Evolutionary conservation across 1,284 basidiomycete species (phyloP), one percentile per base, ranked within the genome.

Genomic region (Phylloboletellus chloephorus): DNA sequence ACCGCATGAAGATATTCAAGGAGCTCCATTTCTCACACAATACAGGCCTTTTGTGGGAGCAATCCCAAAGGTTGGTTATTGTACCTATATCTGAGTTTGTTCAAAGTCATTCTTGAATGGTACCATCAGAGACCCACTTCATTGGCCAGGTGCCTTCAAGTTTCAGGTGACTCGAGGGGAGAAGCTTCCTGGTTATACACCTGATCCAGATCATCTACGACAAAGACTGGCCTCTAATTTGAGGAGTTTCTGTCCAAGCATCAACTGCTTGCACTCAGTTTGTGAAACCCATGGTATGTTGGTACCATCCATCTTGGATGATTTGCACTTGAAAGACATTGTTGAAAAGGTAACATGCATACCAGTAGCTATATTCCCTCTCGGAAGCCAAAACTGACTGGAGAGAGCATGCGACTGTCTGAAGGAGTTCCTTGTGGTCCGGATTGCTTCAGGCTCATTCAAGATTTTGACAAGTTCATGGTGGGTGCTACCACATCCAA

Each of bases 231-330:
- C 52, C 13, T 65, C 66, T 6, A 54, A 68, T 12, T 50, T 72
- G 0, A 52, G 51, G n/a, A 43, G 64, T n/a, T 78, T 79, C 48
- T 82, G 79, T 52, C 67, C 68, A 12, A 73, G 69, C 31, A 47
- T 68, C 6, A 77, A 71, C 33, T 82, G 79, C 39, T 30, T 73
- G 1, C 67, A 69, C 6, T 61, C 70, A 1, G 65, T 66, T 39
- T 82, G 79, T 48, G 51, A 60, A n/a, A 64, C 68, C 0, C 79
- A 82, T 51, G 51, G 76, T 75, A 43, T 19, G 36, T 26, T 16
- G 24, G 1, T 34, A 12, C 2, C 37, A 7, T 41, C 1, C 8
- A 41, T 12, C 7, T 25, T 5, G 3, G 2, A 21, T 17, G 20
- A 24, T 28, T 5, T 3, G 13, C 4, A 15, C 7, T 7, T 13